Base-by-base conservation (phyloP, 2,329 filamentous ascomycete genomes). In the Aspergillus spinulosporus region DNA sequence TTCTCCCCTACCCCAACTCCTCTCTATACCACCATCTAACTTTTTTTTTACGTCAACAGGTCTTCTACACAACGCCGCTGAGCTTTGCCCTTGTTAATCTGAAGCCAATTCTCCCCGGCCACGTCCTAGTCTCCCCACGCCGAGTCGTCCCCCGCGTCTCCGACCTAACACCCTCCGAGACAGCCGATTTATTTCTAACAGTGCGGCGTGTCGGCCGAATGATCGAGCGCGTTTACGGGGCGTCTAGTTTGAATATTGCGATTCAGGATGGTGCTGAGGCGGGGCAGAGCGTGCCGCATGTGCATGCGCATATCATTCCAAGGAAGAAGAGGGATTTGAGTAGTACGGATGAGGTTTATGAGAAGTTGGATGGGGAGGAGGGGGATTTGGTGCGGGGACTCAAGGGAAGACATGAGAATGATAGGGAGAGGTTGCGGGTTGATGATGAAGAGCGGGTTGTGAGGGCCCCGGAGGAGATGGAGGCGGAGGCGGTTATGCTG, bases 41-140 rank as follows among this genome's bases (percentile, higher is more conserved):
- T 46, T 2, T 34, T 28, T 2, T 14, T 12, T 12, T n/a, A 4
- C 5, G 53, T 6, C 8, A 39, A 52, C 46, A 97, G 89, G 90
- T 97, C 78, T 97, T 97, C 79, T 84, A 95, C 74, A 80, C 81
- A 62, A 96, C 92, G 1, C 81, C 84, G 0, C 82, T 88, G 66
- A 90, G 88, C 64, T 97, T 92, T 77, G 92, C 90, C 52, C 82
- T 97, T 60, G 92, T 97, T 56, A 99, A 99, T 77, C 85, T 97
- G 71, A 97, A 96, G 76, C 94, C 94, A 26, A 84, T 99, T 37
- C 83, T 97, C 1, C 92, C 92, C 0, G 94, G 94, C 56, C 94
- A 99, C 77, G 88, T 97, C 59, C 88, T 99, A 32, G 84, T 99
- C 59, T 96, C 89, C 63, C 91, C 94, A 0, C 82, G 84, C 15